Base-by-base conservation (phyloP, 164 flowering plant genomes). In the Macadamia integrifolia region DNA sequence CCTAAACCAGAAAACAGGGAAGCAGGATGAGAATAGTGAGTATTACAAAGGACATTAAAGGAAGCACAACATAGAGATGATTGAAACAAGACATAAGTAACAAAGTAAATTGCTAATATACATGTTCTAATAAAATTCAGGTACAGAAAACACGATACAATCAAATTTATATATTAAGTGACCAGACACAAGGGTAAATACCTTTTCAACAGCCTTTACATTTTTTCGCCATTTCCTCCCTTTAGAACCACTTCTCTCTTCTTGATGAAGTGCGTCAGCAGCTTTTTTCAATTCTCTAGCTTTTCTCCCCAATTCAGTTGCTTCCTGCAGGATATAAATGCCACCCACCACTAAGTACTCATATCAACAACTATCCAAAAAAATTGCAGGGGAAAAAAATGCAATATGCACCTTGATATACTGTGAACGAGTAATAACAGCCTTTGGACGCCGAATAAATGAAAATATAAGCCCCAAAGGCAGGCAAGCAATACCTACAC, bases 191-290 rank as follows among this genome's bases (percentile, higher is more conserved):
- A 52, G 2, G 60, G 29, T 32, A 10, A 65, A 46, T 52, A 92
- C 99, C 96, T 94, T 94, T 67, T 92, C 99, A 29, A 92, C 95
- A 32, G 90, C 76, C 77, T 94, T 94, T 12, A 92, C 95, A 84
- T 94, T 94, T 82, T 94, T 94, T 35, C 96, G 89, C 97, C 97
- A 94, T 73, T 92, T 92, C 75, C 97, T 87, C 69, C 98, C 97
- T 85, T 94, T 92, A 18, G 84, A 66, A 69, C 98, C 94, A 88
- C 88, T 84, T 81, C 80, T 86, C 77, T 94, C 99, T 79, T 94
- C 99, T 78, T 94, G 97, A 76, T 80, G 99, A 71, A 94, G 95
- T 31, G 88, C 87, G 82, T 88, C 94, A 69, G 97, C 94, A 30
- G 98, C 92, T 77, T 90, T 92, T 82, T 88, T 94, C 83, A 94